Percentiles rank a stretch among this genome's conserved stretches.
These are phyloP conservation scores for Pythium angustatum DNA, from an alignment of 352 stramenopile genomes.

Conservation along the genomic window DNA sequence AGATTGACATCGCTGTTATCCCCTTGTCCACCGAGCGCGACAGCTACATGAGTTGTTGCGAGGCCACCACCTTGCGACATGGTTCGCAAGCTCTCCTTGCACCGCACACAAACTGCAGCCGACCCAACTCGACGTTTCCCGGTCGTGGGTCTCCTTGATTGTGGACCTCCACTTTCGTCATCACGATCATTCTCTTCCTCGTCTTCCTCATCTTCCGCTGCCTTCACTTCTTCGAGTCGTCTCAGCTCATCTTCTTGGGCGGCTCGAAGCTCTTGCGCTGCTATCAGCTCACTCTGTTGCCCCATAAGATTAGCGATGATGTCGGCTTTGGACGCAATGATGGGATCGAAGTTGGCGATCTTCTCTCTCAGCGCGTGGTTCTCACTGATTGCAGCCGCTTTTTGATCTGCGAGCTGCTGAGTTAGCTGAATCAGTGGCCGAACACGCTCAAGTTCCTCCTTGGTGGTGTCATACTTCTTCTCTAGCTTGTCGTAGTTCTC, in stretches of 20 bases:
- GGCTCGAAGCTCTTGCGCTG: constrained; percentile 53
- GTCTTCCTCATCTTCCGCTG: constrained; percentile 43
- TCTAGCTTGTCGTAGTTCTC: constrained; percentile 79
- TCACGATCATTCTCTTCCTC: constrained; percentile 15
- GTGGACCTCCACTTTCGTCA: neutral
- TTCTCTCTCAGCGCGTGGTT: constrained; percentile 43
- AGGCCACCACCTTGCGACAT: constrained; percentile 40
- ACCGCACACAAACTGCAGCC: constrained; percentile 51
- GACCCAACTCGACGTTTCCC: neutral
- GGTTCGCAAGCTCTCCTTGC: constrained; percentile 49
- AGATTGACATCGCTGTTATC: neutral
- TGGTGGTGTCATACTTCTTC: constrained; percentile 56
- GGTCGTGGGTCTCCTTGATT: constrained; percentile 3
- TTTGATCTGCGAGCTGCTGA: constrained; percentile 44
- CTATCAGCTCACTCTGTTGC: constrained; percentile 74
- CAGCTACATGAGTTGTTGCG: neutral
- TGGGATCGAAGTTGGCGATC: constrained; percentile 38
- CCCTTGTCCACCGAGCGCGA: neutral
- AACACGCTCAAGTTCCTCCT: constrained; percentile 64
- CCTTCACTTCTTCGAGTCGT: constrained; percentile 38
- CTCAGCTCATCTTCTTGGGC: constrained; percentile 55
- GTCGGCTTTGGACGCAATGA: constrained; percentile 58
- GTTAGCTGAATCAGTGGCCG: constrained; percentile 56
- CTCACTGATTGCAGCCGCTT: constrained; percentile 35
- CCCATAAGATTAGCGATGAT: constrained; percentile 73